Evolutionary conservation across 2,329 filamentous ascomycete species (phyloP).

Genomic region (Esteya vermicola): DNA sequence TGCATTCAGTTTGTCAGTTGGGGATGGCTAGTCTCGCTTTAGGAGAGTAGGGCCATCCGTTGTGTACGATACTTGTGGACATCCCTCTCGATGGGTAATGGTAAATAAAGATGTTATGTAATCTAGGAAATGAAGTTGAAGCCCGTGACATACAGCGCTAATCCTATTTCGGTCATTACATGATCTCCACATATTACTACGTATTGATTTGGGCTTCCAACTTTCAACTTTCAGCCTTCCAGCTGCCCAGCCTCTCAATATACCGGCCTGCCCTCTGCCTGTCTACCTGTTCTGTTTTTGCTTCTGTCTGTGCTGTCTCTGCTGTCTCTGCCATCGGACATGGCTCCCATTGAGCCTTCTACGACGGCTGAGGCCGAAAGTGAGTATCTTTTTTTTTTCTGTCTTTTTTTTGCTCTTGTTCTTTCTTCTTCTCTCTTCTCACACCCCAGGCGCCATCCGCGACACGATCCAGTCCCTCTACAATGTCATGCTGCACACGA

Average conservation of each 20-base stretch:
- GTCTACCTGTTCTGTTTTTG: not conserved
- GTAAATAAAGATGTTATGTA: too few species aligned
- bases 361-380: constrained; percentile 9
- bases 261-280: too few species aligned
- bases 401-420: not conserved
- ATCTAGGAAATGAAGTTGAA: too few species aligned
- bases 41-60: too few species aligned
- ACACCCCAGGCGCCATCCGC: constrained; percentile 8
- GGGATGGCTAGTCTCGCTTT: too few species aligned
- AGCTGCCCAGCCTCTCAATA: too few species aligned
- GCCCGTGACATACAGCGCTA: too few species aligned
- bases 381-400: not conserved
- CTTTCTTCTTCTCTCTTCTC: not conserved
- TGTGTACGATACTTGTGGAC: too few species aligned
- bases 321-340: constrained; percentile 9
- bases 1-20: too few species aligned
- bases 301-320: not conserved
- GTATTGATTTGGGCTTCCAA: too few species aligned
- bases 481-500: constrained; percentile 48
- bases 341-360: constrained; percentile 24
- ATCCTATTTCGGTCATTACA: not conserved
- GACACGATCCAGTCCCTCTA: constrained; percentile 50
- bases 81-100: too few species aligned
- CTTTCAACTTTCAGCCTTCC: not conserved
- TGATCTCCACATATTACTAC: too few species aligned